Conservation (phyloP, 1,284 basidiomycete species). For the Vanrija humicola region DNA sequence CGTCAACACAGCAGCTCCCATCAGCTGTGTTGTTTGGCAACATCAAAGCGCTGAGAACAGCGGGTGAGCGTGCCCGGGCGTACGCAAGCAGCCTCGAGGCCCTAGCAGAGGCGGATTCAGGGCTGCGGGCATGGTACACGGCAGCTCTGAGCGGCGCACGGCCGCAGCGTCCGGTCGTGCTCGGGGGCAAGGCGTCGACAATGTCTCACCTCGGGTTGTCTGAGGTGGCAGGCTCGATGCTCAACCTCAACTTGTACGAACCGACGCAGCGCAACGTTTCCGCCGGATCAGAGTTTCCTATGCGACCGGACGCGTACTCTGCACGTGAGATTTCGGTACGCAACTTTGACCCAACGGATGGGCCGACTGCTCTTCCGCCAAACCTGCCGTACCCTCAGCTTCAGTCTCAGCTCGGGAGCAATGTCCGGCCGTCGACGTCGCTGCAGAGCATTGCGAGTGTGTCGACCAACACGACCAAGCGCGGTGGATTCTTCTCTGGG, state of each 20-base stretch:
- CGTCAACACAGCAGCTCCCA: constrained; percentile 54
- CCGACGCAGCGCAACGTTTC: constrained; percentile 34
- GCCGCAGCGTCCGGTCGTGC: neutral
- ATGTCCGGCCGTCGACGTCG: constrained; percentile 12
- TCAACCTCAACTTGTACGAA: neutral
- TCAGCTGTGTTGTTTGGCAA: constrained; percentile 71
- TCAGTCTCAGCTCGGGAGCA: constrained; percentile 19
- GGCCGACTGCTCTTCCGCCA: constrained; percentile 52
- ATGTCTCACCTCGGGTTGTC: constrained; percentile 1
- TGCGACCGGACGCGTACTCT: constrained; percentile 41
- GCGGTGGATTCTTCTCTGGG: constrained; percentile 27
- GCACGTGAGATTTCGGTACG: constrained; percentile 44
- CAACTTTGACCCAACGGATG: constrained; percentile 37
- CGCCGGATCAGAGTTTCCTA: constrained; percentile 43
- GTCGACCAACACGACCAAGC: constrained; percentile 20
- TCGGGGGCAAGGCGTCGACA: neutral
- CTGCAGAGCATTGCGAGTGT: constrained; percentile 30
- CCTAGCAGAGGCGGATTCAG: constrained; percentile 69
- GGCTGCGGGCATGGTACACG: constrained; percentile 65
- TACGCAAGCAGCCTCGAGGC: constrained; percentile 84
- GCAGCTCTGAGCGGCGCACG: neutral
- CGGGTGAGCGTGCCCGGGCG: constrained; percentile 67
- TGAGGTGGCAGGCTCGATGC: neutral
- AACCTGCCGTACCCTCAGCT: constrained; percentile 70
- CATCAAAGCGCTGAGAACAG: constrained; percentile 58